phyloP scores from a whole-genome alignment of 2,329 filamentous ascomycete genomes.

The Cordyceps militaris region DNA sequence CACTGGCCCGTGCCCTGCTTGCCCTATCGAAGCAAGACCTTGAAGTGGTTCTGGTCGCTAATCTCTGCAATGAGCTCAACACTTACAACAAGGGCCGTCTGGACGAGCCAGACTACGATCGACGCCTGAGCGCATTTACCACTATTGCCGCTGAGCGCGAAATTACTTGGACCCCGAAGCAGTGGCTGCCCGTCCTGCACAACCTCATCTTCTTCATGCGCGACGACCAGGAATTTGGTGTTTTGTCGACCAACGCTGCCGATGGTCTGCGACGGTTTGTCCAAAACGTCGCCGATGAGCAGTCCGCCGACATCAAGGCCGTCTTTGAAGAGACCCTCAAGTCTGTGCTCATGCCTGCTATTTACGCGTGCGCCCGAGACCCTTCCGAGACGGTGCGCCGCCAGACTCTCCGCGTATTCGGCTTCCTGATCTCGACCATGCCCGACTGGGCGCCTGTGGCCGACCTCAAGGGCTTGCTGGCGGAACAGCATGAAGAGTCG shows the following conservation, averaged over 20 bases:
- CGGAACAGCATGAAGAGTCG: slow-evolving; percentile 54
- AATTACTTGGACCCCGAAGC: slow-evolving; percentile 52
- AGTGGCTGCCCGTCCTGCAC: slow-evolving; percentile 83
- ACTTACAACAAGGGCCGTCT: slow-evolving; percentile 65
- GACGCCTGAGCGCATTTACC: slow-evolving; percentile 69
- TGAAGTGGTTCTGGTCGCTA: slow-evolving; percentile 55
- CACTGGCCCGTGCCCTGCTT: slow-evolving; percentile 65
- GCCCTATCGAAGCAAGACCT: slow-evolving; percentile 61
- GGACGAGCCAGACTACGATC: slow-evolving; percentile 83
- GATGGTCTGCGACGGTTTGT: slow-evolving; percentile 74
- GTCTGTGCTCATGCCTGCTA: slow-evolving; percentile 61
- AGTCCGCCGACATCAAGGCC: slow-evolving; percentile 29
- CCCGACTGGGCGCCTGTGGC: slow-evolving; percentile 62
- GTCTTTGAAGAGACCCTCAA: slow-evolving; percentile 54
- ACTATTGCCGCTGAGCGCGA: slow-evolving; percentile 59
- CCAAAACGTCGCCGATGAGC: slow-evolving; percentile 46
- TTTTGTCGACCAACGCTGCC: slow-evolving; percentile 72
- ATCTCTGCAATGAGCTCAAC: slow-evolving; percentile 72
- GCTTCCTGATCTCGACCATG: slow-evolving; percentile 66
- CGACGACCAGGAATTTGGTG: slow-evolving; percentile 80
- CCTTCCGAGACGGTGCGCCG: slow-evolving; percentile 75
- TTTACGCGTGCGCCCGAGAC: slow-evolving; percentile 71
- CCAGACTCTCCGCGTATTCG: slow-evolving; percentile 75
- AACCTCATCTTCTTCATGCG: slow-evolving; percentile 85
- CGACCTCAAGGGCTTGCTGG: slow-evolving; percentile 66